Conservation (phyloP, 179 eudicot species). For the Vitellaria paradoxa region DNA sequence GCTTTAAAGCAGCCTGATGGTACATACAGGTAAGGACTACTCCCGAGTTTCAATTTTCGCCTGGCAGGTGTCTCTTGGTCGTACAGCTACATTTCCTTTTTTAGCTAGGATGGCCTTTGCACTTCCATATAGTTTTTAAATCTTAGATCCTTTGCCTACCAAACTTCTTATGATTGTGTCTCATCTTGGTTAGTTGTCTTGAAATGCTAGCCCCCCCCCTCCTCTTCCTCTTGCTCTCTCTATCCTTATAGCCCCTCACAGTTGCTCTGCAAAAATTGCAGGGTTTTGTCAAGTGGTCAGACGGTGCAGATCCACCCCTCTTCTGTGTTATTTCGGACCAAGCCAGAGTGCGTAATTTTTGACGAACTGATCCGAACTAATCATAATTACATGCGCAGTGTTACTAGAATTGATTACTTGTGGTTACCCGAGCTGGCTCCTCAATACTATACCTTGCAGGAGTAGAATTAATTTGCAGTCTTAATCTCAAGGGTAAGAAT, state of each 20-base stretch:
- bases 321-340: constrained; percentile 67
- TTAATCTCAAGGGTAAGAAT: no score
- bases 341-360: constrained; percentile 82
- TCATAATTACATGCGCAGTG: constrained; percentile 68
- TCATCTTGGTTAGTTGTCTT: constrained; percentile 1
- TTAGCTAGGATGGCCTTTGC: no score
- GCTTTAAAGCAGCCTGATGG: constrained; percentile 89
- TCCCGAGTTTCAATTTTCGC: not conserved
- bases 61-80: not conserved
- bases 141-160: no score
- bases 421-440: constrained; percentile 98
- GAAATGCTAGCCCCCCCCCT: not conserved
- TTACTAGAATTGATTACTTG: constrained; percentile 74
- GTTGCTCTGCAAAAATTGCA: constrained; percentile 22
- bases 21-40: constrained; percentile 64
- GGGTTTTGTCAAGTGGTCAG: constrained; percentile 77
- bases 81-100: not conserved
- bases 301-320: constrained; percentile 86
- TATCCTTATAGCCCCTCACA: not conserved
- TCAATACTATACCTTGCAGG: constrained; percentile 37
- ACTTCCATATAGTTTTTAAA: no score
- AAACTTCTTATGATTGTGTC: not conserved
- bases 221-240: no score
- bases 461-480: constrained; percentile 11
- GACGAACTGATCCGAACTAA: constrained; percentile 71